phyloP scores from a whole-genome alignment of 2,329 filamentous ascomycete species.

The Diplodia mutila region DNA sequence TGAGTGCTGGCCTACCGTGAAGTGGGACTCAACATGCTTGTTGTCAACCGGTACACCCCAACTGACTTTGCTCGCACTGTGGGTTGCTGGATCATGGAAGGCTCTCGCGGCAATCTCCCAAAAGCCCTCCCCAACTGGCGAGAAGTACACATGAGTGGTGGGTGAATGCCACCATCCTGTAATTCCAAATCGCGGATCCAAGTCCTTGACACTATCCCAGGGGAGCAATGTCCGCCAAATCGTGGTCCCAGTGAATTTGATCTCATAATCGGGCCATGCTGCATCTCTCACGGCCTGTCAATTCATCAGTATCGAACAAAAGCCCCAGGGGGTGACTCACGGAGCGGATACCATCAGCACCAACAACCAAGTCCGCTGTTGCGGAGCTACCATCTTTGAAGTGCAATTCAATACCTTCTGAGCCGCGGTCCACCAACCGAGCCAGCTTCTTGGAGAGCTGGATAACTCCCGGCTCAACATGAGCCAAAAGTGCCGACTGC shows the following conservation, averaged over 20 bases:
- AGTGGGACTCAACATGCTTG: slow-evolving; percentile 44
- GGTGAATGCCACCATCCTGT: slow-evolving; percentile 53
- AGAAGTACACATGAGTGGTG: slow-evolving; percentile 47
- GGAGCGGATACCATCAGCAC: slow-evolving; percentile 58
- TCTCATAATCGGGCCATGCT: slow-evolving; percentile 49
- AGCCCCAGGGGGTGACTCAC: background rate
- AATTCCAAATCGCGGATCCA: slow-evolving; percentile 37
- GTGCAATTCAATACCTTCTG: slow-evolving; percentile 33
- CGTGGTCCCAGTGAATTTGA: slow-evolving; percentile 55
- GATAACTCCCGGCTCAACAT: slow-evolving; percentile 51
- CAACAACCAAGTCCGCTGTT: slow-evolving; percentile 53
- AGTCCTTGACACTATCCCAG: slow-evolving; percentile 35
- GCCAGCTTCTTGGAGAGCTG: slow-evolving; percentile 52
- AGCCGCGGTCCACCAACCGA: slow-evolving; percentile 43
- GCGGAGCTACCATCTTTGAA: slow-evolving; percentile 53
- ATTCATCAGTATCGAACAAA: slow-evolving; percentile 2
- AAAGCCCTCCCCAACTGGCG: slow-evolving; percentile 38
- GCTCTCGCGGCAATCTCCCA: slow-evolving; percentile 48
- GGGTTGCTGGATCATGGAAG: slow-evolving; percentile 38
- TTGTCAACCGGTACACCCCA: slow-evolving; percentile 47
- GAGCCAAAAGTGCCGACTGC: slow-evolving; percentile 54
- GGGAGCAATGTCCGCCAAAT: slow-evolving; percentile 54
- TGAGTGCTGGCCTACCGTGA: slow-evolving; percentile 32
- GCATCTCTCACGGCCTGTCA: slow-evolving; percentile 47
- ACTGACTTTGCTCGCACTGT: slow-evolving; percentile 37